Conservation (phyloP, 169 alveolate species). For the Cryptosporidium meleagridis region DNA sequence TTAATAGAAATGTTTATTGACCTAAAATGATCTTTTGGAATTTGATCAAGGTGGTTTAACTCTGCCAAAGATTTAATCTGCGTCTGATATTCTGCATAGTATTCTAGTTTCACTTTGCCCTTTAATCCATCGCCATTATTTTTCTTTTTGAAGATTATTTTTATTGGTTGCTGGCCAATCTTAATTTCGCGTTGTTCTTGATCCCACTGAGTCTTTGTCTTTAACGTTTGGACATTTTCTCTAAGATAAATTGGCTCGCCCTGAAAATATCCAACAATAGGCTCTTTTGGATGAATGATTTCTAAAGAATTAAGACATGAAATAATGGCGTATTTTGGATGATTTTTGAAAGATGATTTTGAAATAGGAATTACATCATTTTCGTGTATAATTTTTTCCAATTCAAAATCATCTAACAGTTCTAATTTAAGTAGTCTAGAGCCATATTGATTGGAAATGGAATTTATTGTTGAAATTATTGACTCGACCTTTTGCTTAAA, state of each 20-base stretch:
- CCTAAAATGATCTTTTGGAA: slow-evolving; percentile 18
- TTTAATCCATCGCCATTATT: not conserved
- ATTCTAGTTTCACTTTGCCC: slow-evolving; percentile 4
- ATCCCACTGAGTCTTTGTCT: slow-evolving; percentile 50
- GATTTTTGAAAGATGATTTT: slow-evolving; percentile 34
- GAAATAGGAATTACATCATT: slow-evolving; percentile 31
- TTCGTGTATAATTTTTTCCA: slow-evolving; percentile 14
- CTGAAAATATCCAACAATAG: slow-evolving; percentile 62
- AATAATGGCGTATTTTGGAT: slow-evolving; percentile 65
- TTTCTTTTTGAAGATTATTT: slow-evolving; percentile 9
- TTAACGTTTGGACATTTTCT: slow-evolving; percentile 55
- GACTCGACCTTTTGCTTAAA: not conserved
- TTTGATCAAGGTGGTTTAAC: slow-evolving; percentile 16
- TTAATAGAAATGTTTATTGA: slow-evolving; percentile 24
- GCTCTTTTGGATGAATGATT: slow-evolving; percentile 53
- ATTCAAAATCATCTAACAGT: slow-evolving; percentile 45
- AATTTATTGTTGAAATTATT: slow-evolving; percentile 19
- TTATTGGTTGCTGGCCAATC: slow-evolving; percentile 35
- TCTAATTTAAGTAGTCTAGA: slow-evolving; percentile 38
- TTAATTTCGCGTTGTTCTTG: slow-evolving; percentile 46
- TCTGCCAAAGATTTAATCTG: slow-evolving; percentile 39
- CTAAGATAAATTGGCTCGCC: slow-evolving; percentile 72
- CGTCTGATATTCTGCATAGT: slow-evolving; percentile 66
- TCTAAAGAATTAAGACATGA: slow-evolving; percentile 52
- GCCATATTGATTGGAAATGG: not conserved